phyloP scores from a whole-genome alignment of 2,329 filamentous ascomycete genomes.

The Aspergillus japonicus region DNA sequence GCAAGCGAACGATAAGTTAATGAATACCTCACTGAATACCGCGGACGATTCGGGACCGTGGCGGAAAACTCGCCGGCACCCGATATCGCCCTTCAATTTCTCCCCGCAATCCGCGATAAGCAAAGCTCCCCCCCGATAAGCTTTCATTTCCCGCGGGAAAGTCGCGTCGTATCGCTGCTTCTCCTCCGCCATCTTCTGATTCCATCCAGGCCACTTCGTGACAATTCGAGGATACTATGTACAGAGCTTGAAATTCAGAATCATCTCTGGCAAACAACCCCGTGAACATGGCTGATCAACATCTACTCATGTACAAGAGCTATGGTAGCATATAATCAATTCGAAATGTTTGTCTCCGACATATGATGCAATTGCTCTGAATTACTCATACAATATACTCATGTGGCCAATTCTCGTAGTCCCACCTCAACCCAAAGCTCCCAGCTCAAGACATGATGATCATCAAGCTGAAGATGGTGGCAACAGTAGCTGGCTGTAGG shows the following conservation, averaged over 20 bases:
- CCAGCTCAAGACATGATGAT: not conserved
- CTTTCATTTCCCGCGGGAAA: constrained; percentile 19
- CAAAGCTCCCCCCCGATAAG: constrained; percentile 7
- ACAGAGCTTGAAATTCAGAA: too few species aligned
- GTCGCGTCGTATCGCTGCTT: not conserved
- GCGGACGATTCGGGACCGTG: constrained; percentile 15
- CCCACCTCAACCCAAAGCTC: not conserved
- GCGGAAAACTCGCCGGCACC: constrained; percentile 19
- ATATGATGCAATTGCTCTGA: not conserved
- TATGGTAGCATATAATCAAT: not conserved
- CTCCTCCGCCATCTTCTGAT: too few species aligned
- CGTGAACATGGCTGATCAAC: too few species aligned
- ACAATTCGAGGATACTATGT: too few species aligned
- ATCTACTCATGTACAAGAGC: not conserved
- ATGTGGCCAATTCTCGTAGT: not conserved
- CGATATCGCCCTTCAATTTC: constrained; percentile 8
- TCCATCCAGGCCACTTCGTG: too few species aligned
- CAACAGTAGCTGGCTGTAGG: not conserved
- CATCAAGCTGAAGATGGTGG: not conserved
- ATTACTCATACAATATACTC: not conserved
- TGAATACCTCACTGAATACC: constrained; percentile 13
- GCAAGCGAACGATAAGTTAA: constrained; percentile 3
- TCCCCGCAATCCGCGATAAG: constrained; percentile 7
- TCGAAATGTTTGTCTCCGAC: not conserved
- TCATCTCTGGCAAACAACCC: too few species aligned